Evolutionary conservation across 495 filamentous ascomycete species (phyloP).

Genomic region (Achaetomiella virescens): DNA sequence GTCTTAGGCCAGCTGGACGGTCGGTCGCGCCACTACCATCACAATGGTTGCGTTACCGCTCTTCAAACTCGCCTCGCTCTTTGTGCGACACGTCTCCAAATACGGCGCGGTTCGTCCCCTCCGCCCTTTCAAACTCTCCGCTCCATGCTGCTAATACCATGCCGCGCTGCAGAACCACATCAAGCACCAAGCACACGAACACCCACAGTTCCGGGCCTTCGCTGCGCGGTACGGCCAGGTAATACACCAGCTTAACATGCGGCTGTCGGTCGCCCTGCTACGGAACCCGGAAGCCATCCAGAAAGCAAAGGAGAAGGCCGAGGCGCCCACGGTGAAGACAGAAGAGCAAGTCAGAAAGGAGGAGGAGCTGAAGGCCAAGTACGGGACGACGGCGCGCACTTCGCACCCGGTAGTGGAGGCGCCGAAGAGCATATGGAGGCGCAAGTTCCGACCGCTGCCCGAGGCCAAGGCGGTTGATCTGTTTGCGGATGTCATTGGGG

Average conservation of each 20-base stretch:
- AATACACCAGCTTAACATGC: conserved; percentile 92
- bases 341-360: conserved; percentile 64
- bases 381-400: conserved; percentile 35
- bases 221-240: conserved; percentile 63
- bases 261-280: conserved; percentile 74
- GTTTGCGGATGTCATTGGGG: conserved; percentile 90
- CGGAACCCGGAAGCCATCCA: conserved; percentile 64
- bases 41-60: conserved; percentile 48
- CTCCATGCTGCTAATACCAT: not conserved
- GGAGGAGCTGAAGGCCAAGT: conserved; percentile 43
- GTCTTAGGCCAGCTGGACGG: too few relatives aligned
- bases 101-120: conserved; percentile 47
- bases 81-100: conserved; percentile 52
- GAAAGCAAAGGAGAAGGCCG: conserved; percentile 56
- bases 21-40: not conserved
- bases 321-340: conserved; percentile 73
- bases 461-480: conserved; percentile 93
- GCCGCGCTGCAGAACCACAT: conserved; percentile 66
- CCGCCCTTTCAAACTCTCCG: not conserved
- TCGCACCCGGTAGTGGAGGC: conserved; percentile 28
- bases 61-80: conserved; percentile 43
- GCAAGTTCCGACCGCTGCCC: conserved; percentile 63
- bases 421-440: conserved; percentile 43
- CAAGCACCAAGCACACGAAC: conserved; percentile 90
- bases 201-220: conserved; percentile 78